Evolutionary conservation across 805 yeast genomes (phyloP).

Genomic region (Saccharomycopsis sp.): DNA sequence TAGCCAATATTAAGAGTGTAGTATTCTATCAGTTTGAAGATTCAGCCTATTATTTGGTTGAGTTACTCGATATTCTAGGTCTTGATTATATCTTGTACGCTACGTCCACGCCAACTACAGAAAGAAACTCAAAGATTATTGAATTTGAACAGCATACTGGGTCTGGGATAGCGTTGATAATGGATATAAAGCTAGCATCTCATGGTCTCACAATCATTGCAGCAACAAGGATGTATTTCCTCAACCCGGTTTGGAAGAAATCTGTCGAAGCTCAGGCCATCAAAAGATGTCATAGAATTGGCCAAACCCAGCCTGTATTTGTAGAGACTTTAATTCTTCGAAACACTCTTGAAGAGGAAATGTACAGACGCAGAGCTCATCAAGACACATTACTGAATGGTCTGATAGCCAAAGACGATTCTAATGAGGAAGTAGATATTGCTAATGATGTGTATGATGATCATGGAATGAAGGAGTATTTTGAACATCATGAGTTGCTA

Average conservation of each 20-base stretch:
- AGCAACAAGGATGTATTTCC: slow-evolving; percentile 63
- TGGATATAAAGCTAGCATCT: slow-evolving; percentile 63
- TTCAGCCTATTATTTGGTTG: slow-evolving; percentile 61
- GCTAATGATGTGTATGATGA: slow-evolving; percentile 48
- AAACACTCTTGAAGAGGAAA: slow-evolving; percentile 63
- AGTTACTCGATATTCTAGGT: slow-evolving; percentile 55
- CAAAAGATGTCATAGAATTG: slow-evolving; percentile 72
- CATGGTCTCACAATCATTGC: slow-evolving; percentile 64
- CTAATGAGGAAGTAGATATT: slow-evolving; percentile 23
- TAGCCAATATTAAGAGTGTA: slow-evolving; percentile 42
- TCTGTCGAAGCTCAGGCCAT: slow-evolving; percentile 71
- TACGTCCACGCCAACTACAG: slow-evolving; percentile 44
- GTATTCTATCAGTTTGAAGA: slow-evolving; percentile 70
- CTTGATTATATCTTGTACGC: slow-evolving; percentile 58
- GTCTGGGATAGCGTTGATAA: slow-evolving; percentile 49
- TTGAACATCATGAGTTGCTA: slow-evolving; percentile 45
- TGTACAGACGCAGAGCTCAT: slow-evolving; percentile 37
- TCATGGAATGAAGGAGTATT: slow-evolving; percentile 49
- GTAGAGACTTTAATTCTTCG: slow-evolving; percentile 63
- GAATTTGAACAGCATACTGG: slow-evolving; percentile 40
- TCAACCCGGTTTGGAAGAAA: slow-evolving; percentile 68
- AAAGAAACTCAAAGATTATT: slow-evolving; percentile 47
- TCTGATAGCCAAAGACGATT: slow-evolving; percentile 19
- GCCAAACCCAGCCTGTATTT: slow-evolving; percentile 53
- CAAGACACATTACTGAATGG: slow-evolving; percentile 14